phyloP scores from a whole-genome alignment of 768 basidiomycete species.

The Leucosporidium creatinivorum region DNA sequence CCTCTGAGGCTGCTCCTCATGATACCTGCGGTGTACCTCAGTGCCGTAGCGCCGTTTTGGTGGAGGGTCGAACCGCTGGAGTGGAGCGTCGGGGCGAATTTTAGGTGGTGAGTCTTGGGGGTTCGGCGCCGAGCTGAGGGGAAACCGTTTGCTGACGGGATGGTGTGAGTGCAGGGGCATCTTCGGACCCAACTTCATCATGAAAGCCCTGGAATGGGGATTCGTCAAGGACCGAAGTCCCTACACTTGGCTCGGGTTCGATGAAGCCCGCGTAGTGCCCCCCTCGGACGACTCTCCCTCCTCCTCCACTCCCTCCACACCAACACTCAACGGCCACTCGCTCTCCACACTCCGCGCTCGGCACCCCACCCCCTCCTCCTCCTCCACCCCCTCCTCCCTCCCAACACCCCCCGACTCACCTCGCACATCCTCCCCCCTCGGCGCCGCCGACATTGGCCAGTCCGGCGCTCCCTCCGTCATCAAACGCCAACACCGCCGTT shows the following conservation, averaged over 20 bases:
- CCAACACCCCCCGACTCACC: not conserved
- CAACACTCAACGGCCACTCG: not conserved
- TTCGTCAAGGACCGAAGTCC: not conserved
- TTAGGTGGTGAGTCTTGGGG: not conserved
- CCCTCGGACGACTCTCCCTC: not conserved
- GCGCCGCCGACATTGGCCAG: not conserved
- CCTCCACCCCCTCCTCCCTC: not conserved
- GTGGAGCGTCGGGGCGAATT: not conserved
- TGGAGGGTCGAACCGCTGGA: not conserved
- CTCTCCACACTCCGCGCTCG: no score
- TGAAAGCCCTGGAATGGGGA: conserved; percentile 15
- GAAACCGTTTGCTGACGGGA: no score
- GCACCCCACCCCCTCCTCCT: no score
- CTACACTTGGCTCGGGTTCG: conserved; percentile 23
- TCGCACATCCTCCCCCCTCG: not conserved
- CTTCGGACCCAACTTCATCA: conserved; percentile 15
- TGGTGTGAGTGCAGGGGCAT: not conserved
- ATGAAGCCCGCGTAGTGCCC: not conserved
- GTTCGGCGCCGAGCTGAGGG: not conserved
- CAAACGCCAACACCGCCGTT: no score
- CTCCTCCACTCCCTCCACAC: not conserved
- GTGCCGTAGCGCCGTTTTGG: not conserved
- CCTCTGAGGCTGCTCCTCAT: not conserved
- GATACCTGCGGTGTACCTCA: not conserved
- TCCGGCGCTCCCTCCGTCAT: not conserved